A percentile compares a stretch with the other conserved stretches of the same genome.
Evolutionary conservation across 2,329 filamentous ascomycete genomes (phyloP).

Genomic region (Zalaria sp.): DNA sequence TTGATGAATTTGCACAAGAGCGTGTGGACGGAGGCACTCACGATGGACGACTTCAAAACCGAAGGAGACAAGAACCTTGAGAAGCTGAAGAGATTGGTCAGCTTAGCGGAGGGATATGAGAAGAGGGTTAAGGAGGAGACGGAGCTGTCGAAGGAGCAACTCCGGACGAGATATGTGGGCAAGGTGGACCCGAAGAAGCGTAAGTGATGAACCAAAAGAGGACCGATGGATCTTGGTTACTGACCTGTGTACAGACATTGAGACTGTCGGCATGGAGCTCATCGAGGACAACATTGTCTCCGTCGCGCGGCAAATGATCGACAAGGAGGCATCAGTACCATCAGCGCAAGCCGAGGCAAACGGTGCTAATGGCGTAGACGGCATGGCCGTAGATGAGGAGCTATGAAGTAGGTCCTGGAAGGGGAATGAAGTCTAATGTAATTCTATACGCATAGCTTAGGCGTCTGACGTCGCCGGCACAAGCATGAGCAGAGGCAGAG

Average conservation of each 20-base stretch:
- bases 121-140: conserved; percentile 98
- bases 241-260: conserved; percentile 45
- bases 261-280: conserved; percentile 87
- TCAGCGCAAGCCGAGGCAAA: conserved; percentile 46
- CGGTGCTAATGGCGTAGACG: conserved; percentile 21
- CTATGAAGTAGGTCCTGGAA: neutral
- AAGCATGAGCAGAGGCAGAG: too few relatives aligned
- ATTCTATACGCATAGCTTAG: neutral
- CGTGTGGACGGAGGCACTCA: conserved; percentile 92
- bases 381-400: conserved; percentile 14
- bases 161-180: conserved; percentile 97
- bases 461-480: neutral
- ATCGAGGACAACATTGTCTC: conserved; percentile 99
- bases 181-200: conserved; percentile 99
- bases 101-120: conserved; percentile 88
- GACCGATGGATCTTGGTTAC: neutral
- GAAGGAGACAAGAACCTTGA: conserved; percentile 82
- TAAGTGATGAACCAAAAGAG: conserved; percentile 21
- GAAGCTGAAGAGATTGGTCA: conserved; percentile 73
- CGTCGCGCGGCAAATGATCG: conserved; percentile 98
- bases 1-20: conserved; percentile 99
- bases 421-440: neutral
- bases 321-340: conserved; percentile 93
- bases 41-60: conserved; percentile 89
- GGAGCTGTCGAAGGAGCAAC: conserved; percentile 88